A percentile compares a stretch with the other conserved stretches of the same genome.
phyloP scores from a whole-genome alignment of 495 filamentous ascomycete genomes.

The Staphylotrichum tortipilum region DNA sequence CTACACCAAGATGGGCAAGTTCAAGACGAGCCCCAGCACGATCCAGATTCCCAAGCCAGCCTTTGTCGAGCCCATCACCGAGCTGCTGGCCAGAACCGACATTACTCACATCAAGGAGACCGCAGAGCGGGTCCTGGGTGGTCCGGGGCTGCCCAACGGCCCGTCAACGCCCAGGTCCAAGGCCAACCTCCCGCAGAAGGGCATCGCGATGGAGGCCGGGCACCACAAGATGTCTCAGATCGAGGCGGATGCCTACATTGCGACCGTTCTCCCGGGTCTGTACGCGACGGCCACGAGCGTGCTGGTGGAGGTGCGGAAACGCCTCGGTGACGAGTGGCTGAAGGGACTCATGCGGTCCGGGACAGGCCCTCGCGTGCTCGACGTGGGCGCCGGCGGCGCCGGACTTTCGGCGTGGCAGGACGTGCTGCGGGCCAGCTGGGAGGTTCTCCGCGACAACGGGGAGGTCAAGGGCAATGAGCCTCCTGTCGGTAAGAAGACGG shows the following conservation, averaged over 20 bases:
- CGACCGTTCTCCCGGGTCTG: slow-evolving; percentile 68
- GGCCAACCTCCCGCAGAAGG: slow-evolving; percentile 49
- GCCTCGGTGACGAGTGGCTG: slow-evolving; percentile 75
- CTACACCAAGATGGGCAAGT: slow-evolving; percentile 54
- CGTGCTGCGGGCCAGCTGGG: slow-evolving; percentile 71
- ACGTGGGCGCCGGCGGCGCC: slow-evolving; percentile 78
- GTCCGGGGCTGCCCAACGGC: slow-evolving; percentile 62
- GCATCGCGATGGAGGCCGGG: slow-evolving; percentile 59
- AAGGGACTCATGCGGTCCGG: slow-evolving; percentile 58
- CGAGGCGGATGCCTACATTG: slow-evolving; percentile 76
- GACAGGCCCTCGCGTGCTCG: slow-evolving; percentile 62
- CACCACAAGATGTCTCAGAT: slow-evolving; percentile 71
- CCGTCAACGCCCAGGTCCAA: slow-evolving; percentile 31
- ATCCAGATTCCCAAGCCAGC: slow-evolving; percentile 56
- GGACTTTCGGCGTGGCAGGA: slow-evolving; percentile 80
- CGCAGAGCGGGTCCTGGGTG: slow-evolving; percentile 65
- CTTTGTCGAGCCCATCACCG: slow-evolving; percentile 58
- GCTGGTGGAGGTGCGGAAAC: slow-evolving; percentile 75
- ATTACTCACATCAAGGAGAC: slow-evolving; percentile 64
- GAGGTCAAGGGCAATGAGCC: slow-evolving; percentile 26
- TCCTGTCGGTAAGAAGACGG: slow-evolving; percentile 43
- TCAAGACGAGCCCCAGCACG: slow-evolving; percentile 59
- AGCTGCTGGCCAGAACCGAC: slow-evolving; percentile 55
- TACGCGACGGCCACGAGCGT: slow-evolving; percentile 67
- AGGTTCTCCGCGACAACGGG: slow-evolving; percentile 49